Percentiles rank a stretch among this genome's conserved stretches.
Evolutionary conservation across 306 rosid genomes (phyloP).

Genomic region (Prunus mume): DNA sequence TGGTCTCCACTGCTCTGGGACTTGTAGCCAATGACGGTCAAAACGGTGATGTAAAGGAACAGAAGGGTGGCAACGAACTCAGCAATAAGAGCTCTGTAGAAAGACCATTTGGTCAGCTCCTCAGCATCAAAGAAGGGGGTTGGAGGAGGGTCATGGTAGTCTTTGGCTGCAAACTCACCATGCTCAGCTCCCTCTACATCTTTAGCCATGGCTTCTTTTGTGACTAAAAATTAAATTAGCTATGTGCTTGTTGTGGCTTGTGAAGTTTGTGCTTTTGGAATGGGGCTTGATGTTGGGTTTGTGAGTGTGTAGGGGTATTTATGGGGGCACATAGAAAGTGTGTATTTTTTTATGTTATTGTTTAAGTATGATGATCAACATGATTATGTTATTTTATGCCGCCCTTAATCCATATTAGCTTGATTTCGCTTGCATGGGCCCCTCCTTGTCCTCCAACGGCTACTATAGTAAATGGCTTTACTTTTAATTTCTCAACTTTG

Average conservation of each 20-base stretch:
- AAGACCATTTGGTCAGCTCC: constrained; percentile 74
- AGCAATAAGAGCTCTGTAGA: constrained; percentile 81
- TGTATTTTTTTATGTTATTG: not conserved
- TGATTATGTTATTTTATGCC: constrained; percentile 37
- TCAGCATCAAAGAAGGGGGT: constrained; percentile 53
- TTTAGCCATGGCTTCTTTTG: constrained; percentile 44
- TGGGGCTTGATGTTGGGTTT: not conserved
- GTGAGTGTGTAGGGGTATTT: constrained; percentile 44
- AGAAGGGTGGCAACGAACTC: constrained; percentile 93
- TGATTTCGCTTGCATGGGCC: constrained; percentile 68
- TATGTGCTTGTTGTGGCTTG: not conserved
- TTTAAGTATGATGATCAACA: constrained; percentile 12
- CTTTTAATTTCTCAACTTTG: not conserved
- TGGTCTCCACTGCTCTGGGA: constrained; percentile 33
- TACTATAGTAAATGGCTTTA: constrained; percentile 11
- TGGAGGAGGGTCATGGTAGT: constrained; percentile 92
- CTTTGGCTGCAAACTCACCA: constrained; percentile 53
- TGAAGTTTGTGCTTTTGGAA: not conserved
- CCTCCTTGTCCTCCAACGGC: constrained; percentile 47
- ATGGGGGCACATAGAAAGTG: constrained; percentile 28
- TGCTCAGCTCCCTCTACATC: constrained; percentile 71
- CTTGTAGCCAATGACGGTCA: constrained; percentile 81
- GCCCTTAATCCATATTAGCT: constrained; percentile 36
- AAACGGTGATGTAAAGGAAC: constrained; percentile 78
- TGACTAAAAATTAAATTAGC: not conserved